Conservation (phyloP, 495 filamentous ascomycete species). For the Copromyces sp. region DNA sequence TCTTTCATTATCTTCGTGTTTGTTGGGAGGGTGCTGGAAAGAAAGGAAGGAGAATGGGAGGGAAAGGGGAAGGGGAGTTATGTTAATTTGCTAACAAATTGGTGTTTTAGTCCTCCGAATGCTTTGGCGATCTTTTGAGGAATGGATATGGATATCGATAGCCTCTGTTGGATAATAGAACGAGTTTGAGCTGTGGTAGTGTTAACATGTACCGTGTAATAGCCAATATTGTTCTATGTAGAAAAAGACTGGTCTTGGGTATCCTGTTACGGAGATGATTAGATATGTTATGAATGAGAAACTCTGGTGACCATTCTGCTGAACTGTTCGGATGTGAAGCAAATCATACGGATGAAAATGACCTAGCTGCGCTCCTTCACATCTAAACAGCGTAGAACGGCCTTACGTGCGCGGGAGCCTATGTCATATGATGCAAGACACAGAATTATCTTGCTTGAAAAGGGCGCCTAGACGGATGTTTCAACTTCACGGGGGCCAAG, state of each 20-base stretch:
- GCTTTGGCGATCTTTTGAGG: slow-evolving; percentile 20
- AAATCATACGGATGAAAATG: not conserved
- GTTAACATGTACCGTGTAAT: not conserved
- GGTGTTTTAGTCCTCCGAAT: slow-evolving; percentile 31
- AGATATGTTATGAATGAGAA: not conserved
- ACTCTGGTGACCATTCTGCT: not conserved
- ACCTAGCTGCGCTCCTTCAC: not conserved
- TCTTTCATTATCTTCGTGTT: no score
- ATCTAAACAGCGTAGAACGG: not conserved
- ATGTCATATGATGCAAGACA: not conserved
- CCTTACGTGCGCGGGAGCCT: not conserved
- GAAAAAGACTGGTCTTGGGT: not conserved
- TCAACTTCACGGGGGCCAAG: not conserved
- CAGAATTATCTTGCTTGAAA: not conserved
- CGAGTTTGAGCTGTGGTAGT: not conserved
- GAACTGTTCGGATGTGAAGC: not conserved
- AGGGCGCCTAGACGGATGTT: not conserved
- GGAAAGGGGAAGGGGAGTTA: not conserved
- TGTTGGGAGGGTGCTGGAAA: no score
- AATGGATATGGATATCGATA: no score
- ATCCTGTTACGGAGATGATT: not conserved
- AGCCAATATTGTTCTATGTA: not conserved
- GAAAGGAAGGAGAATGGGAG: no score
- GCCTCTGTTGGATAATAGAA: not conserved
- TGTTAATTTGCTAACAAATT: slow-evolving; percentile 1